Evolutionary conservation across 2,329 filamentous ascomycete species (phyloP).

Genomic region (Trichoderma harzianum): DNA sequence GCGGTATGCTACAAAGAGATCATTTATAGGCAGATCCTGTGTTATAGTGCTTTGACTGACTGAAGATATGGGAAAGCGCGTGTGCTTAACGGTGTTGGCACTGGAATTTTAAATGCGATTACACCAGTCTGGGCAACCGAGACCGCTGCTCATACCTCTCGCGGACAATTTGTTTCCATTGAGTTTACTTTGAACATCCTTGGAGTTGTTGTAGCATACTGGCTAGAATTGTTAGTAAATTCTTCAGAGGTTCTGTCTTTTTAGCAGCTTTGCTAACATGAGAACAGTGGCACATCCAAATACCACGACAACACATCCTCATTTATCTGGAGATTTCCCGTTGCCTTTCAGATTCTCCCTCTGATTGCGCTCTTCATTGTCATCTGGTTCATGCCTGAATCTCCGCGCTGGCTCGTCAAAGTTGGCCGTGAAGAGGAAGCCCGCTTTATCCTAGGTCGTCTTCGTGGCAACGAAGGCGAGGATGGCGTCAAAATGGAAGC

Average conservation of each 20-base stretch:
- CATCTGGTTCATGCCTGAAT: conserved; percentile 68
- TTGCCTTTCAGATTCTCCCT: conserved; percentile 67
- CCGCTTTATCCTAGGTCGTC: conserved; percentile 58
- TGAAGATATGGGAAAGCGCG: conserved; percentile 22
- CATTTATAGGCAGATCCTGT: background rate
- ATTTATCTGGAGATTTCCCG: conserved; percentile 65
- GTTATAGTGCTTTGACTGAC: background rate
- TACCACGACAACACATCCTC: conserved; percentile 55
- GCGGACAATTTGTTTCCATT: conserved; percentile 67
- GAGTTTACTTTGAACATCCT: conserved; percentile 74
- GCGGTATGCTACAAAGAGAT: conserved; percentile 39
- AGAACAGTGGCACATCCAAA: conserved; percentile 51
- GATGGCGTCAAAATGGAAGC: conserved; percentile 53
- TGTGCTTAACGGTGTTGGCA: conserved; percentile 58
- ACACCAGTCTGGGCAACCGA: conserved; percentile 71
- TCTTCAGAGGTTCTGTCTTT: background rate
- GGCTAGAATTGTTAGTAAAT: conserved; percentile 46
- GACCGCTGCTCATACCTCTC: conserved; percentile 62
- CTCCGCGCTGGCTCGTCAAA: conserved; percentile 65
- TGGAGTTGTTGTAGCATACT: conserved; percentile 60
- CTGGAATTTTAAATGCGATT: conserved; percentile 67
- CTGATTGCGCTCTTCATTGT: conserved; percentile 53
- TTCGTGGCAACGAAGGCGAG: conserved; percentile 57
- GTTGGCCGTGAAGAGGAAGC: conserved; percentile 65
- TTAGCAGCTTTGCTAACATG: background rate